Evolutionary conservation across 352 stramenopile genomes (phyloP), one percentile per base, ranked within the genome.

Genomic region (Phytophthora pinifolia): DNA sequence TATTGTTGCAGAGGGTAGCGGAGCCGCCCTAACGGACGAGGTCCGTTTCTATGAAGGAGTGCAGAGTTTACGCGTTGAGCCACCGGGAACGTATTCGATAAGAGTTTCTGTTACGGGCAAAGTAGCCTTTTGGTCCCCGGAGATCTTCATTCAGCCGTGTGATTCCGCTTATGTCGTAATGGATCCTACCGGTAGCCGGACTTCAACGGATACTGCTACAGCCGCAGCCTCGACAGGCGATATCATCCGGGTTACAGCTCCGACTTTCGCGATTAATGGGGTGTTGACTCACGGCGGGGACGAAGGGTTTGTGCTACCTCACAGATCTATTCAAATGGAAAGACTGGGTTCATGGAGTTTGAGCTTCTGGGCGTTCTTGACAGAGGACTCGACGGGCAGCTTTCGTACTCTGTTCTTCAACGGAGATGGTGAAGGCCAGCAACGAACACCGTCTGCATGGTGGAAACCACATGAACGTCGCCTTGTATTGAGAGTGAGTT

Each of bases 391-490:
- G 9, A 93, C 77, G 1, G 83, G 76, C 1, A 56, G 29, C 18
- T 85, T 89, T 44, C 70, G 85, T 12, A 80, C 81, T 9, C 54
- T 96, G 6, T 82, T 96, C 33, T 96, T 92, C 62, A 88, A 96
- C 51, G 88, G 86, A 20, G 56, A 89, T 37, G 83, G 83, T 32
- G 41, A 65, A 2, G 45, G 64, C 3, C 58, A 89, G 33, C 74
- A 87, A 31, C 81, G 88, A 33, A 96, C 86, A 3, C 83, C 88
- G 2, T 94, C 83, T 0, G 76, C 70, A 6, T 96, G 88, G 85
- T 83, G 92, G 51, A 69, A 81, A n/a, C 88, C 88, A 0, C 41
- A 85, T 32, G 71, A 84, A 31, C 74, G 67, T 35, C 62, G 62
- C 4, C 48, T 96, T 7, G 78, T 87, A 0, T 39, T 96, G 4